These are phyloP conservation scores for Saturnispora saitoi DNA, from an alignment of 805 yeast species.

Conservation along the genomic window DNA sequence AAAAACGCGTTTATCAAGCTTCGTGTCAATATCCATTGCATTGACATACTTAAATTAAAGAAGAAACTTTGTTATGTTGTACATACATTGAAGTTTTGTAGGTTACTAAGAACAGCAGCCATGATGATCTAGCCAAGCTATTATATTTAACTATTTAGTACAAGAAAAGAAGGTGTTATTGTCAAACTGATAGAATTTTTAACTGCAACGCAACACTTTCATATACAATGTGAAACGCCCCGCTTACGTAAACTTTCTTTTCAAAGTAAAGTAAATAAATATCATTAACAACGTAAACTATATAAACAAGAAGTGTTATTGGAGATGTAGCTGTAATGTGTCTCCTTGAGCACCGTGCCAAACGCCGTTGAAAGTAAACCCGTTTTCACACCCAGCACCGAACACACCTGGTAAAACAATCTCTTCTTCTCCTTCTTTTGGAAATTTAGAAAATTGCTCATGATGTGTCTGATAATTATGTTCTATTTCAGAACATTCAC, in stretches of 20 bases:
- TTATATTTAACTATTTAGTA: neutral
- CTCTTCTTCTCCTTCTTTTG: neutral
- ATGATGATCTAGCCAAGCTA: neutral
- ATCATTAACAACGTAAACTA: neutral
- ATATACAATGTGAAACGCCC: neutral
- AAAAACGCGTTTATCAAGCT: neutral
- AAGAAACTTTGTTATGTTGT: too few species aligned
- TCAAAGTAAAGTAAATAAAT: neutral
- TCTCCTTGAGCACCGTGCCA: conserved; percentile 29
- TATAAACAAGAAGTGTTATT: neutral
- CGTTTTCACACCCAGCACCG: conserved; percentile 30
- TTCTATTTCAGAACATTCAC: conserved; percentile 22
- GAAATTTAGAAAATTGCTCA: neutral
- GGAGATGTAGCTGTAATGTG: conserved; percentile 12
- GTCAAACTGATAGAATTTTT: neutral
- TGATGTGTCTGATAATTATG: conserved; percentile 10
- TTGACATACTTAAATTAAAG: too few species aligned
- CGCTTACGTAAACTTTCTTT: neutral
- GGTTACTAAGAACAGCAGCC: conserved; percentile 8
- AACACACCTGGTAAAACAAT: conserved; percentile 17
- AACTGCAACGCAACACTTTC: neutral
- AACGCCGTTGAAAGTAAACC: conserved; percentile 23
- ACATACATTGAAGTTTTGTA: conserved; percentile 13
- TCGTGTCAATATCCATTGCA: neutral
- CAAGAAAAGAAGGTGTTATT: neutral